Base-by-base conservation (phyloP, 176 grass and related monocot species). In the Avena insularis region DNA sequence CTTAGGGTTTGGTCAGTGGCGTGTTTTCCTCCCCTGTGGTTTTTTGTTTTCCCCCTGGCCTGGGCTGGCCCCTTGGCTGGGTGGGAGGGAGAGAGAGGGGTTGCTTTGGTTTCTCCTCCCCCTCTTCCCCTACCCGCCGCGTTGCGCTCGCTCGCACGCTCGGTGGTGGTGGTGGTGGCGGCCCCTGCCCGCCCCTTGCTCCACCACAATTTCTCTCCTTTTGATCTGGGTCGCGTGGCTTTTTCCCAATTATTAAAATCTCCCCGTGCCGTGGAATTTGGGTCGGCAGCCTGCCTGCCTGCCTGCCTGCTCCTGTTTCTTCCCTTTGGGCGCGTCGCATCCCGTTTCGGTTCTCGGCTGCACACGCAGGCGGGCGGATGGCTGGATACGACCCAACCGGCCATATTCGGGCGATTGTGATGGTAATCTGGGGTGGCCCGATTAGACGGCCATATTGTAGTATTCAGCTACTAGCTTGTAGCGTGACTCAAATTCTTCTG, bases 1-100 rank as follows among this genome's bases (percentile, higher is more conserved):
- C 75, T 38, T 91, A 87, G 85, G 89, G 89, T 91, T 91, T 91
- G 89, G 85, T 80, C 83, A 77, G 35, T 78, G 77, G 80, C 23
- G 23, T 86, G 31, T 86, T 48, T 75, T 21, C 12, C 8, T 27
- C 10, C 60, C 64, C 68, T 85, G 51, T 46, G 9, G 47, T 40
- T 50, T 11, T 13, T 64, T n/a, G 16, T 16, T 79, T 85, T 6
- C 21, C 12, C 4, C 51, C 16, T 27, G 54, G 31, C 29, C 70
- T 31, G 61, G 61, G 1, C 59, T 62, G n/a, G 61, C 56, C 53
- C 55, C 55, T 57, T 48, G 55, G 5, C 16, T 46, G n/a, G 29
- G 36, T 3, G 23, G 62, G 8, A 48, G 46, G 9, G 63, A 33
- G 63, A 33, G 62, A 12, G 65, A 13, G 56, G 51, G 6, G 48